Evolutionary conservation across 2,329 filamentous ascomycete species (phyloP).

Genomic region (Elsinoe perseae): DNA sequence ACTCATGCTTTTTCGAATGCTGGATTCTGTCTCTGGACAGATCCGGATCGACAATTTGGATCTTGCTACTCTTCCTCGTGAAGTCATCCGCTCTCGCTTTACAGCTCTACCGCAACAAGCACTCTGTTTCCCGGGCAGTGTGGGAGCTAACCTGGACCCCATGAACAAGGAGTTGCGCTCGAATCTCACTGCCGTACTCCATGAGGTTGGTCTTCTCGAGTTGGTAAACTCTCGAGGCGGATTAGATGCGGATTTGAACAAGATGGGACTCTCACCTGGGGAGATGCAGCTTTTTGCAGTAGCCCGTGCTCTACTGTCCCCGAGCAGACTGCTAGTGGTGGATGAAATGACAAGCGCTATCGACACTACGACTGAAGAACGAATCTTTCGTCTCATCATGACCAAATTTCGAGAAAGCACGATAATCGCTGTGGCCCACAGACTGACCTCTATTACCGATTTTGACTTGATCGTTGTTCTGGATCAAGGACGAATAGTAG

Average conservation of each 20-base stretch:
- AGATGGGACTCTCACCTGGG: neutral
- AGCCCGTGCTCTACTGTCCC: neutral
- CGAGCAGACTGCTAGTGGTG: neutral
- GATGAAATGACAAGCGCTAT: neutral
- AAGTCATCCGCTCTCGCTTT: no score
- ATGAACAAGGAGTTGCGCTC: no score
- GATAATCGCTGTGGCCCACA: neutral
- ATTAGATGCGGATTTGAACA: no score
- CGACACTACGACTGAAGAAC: neutral
- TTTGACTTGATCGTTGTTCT: neutral
- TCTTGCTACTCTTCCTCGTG: no score
- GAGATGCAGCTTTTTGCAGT: neutral
- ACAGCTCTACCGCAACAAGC: no score
- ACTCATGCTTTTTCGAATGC: neutral
- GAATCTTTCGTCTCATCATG: neutral
- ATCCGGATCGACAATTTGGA: neutral
- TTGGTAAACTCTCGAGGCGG: no score
- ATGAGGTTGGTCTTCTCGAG: no score
- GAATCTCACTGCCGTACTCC: no score
- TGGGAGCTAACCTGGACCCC: no score
- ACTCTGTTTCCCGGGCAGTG: no score
- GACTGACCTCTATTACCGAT: neutral
- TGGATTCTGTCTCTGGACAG: neutral
- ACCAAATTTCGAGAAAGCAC: neutral
- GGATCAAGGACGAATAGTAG: neutral